Percentiles rank a stretch among this genome's conserved stretches.
These are phyloP conservation scores for Metschnikowia lochheadii DNA, from an alignment of 805 yeast species.

Conservation along the genomic window DNA sequence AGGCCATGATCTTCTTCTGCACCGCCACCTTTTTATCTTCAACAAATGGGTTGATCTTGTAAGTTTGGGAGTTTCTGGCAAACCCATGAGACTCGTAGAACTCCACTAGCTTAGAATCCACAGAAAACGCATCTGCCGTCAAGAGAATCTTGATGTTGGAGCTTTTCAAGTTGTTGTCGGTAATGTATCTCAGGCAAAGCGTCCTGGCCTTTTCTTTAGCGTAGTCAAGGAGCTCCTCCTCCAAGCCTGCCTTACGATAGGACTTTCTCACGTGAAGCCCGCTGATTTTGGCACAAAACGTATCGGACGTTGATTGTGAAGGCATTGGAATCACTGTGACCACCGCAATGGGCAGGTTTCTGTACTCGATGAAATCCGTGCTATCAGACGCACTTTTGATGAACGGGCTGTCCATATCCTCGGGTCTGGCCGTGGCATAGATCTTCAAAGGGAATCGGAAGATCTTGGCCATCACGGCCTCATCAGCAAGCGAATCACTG, in stretches of 20 bases:
- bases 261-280: slow-evolving; percentile 65
- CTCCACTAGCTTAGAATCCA: slow-evolving; percentile 41
- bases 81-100: slow-evolving; percentile 44
- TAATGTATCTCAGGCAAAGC: slow-evolving; percentile 29
- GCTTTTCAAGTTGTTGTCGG: slow-evolving; percentile 17
- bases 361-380: slow-evolving; percentile 55
- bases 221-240: slow-evolving; percentile 62
- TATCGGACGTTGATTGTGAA: slow-evolving; percentile 34
- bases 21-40: slow-evolving; percentile 10
- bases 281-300: slow-evolving; percentile 50
- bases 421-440: slow-evolving; percentile 35
- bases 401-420: slow-evolving; percentile 23
- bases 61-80: slow-evolving; percentile 26
- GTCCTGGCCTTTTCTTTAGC: slow-evolving; percentile 45
- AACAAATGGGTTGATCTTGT: slow-evolving; percentile 28
- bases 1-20: slow-evolving; percentile 5
- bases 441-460: slow-evolving; percentile 52
- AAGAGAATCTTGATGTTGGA: slow-evolving; percentile 34
- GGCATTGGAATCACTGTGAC: slow-evolving; percentile 43
- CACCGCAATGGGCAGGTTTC: slow-evolving; percentile 70
- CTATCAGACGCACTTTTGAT: slow-evolving; percentile 37
- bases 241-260: slow-evolving; percentile 59
- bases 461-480: slow-evolving; percentile 23
- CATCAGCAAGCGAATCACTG: slow-evolving; percentile 25
- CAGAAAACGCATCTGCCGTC: slow-evolving; percentile 48